Conservation (phyloP, 768 basidiomycete genomes). For the Mycena leptocephala region DNA sequence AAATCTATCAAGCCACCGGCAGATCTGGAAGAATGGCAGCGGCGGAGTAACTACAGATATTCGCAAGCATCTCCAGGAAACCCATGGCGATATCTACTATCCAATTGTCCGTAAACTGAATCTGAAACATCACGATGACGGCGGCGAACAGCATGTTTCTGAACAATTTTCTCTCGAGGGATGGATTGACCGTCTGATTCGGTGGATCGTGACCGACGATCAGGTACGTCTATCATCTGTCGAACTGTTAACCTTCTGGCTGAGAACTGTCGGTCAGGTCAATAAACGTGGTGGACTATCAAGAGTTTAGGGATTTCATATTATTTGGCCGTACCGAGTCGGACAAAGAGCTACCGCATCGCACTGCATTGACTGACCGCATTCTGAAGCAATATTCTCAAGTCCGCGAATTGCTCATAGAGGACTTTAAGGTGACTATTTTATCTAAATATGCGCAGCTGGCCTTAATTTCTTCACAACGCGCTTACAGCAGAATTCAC, state of each 20-base stretch:
- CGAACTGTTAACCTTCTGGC: background rate
- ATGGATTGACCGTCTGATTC: constrained; percentile 36
- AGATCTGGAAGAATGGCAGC: constrained; percentile 37
- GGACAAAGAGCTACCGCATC: constrained; percentile 53
- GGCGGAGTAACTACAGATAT: constrained; percentile 39
- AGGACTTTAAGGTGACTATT: too few relatives aligned
- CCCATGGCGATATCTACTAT: constrained; percentile 38
- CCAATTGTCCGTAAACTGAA: background rate
- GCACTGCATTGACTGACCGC: constrained; percentile 46
- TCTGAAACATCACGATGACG: background rate
- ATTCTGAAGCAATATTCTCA: constrained; percentile 42
- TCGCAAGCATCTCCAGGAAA: constrained; percentile 40
- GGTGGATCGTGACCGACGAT: constrained; percentile 48
- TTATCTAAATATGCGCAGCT: too few relatives aligned
- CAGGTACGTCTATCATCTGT: constrained; percentile 48
- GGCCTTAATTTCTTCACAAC: too few relatives aligned
- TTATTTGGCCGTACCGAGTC: constrained; percentile 41
- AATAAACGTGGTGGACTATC: constrained; percentile 54
- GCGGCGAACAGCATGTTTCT: background rate
- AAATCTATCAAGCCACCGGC: constrained; percentile 6
- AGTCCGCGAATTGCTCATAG: too few relatives aligned
- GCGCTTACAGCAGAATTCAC: too few relatives aligned
- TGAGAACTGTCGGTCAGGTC: constrained; percentile 42
- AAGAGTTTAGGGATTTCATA: constrained; percentile 50
- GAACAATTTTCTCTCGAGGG: constrained; percentile 41